Evolutionary conservation across 192 early-diverging fungal species (phyloP).

Genomic region (Borealophlyctis nickersoniae): DNA sequence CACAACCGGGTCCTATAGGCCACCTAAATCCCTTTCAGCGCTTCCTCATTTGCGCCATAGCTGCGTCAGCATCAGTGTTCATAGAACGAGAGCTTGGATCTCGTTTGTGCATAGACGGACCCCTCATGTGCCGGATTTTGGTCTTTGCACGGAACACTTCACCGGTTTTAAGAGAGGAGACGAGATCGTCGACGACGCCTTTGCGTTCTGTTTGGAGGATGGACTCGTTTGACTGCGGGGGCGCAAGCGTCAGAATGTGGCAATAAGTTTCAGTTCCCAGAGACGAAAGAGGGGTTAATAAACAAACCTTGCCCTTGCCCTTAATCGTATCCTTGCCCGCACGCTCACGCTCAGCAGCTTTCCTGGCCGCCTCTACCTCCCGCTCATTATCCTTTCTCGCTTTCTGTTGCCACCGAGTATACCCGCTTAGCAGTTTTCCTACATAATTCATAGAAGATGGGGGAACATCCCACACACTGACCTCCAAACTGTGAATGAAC

Average conservation of each 20-base stretch:
- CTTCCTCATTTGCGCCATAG: no score
- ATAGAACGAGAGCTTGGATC: no score
- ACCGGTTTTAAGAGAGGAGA: constrained; percentile 30
- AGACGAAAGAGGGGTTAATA: not conserved
- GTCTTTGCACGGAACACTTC: constrained; percentile 26
- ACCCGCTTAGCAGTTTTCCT: not conserved
- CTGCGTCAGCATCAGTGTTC: no score
- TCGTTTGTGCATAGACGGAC: no score
- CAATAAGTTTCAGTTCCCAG: not conserved
- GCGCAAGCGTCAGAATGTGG: no score
- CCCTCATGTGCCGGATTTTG: constrained; percentile 22
- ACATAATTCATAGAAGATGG: no score
- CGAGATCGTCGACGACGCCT: constrained; percentile 40
- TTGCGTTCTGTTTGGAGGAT: constrained; percentile 26
- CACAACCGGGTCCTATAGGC: no score
- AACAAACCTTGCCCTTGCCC: constrained; percentile 11
- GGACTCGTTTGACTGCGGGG: no score
- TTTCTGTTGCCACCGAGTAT: constrained; percentile 25
- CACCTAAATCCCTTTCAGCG: no score
- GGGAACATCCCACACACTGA: no score
- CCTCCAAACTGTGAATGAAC: constrained; percentile 25
- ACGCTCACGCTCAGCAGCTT: constrained; percentile 4
- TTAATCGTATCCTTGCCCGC: constrained; percentile 20
- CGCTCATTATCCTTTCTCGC: constrained; percentile 38
- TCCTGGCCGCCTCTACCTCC: constrained; percentile 31